Evolutionary conservation across 2,329 filamentous ascomycete genomes (phyloP).

Genomic region (Fusarium mexicanum): DNA sequence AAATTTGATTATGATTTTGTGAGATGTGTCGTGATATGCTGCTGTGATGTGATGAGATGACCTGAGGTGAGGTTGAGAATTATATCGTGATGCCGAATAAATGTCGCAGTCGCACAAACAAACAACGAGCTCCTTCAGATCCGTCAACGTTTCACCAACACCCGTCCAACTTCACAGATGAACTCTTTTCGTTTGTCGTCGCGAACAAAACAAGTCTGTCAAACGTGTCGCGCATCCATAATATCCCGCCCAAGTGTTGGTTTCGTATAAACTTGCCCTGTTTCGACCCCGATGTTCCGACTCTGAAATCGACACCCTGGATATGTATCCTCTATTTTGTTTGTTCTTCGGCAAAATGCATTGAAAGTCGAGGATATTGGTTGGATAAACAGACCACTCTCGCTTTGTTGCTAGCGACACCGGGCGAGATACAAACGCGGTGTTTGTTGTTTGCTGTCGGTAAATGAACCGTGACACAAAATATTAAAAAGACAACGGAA

Average conservation of each 20-base stretch:
- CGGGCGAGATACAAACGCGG: not conserved
- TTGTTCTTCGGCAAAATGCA: not conserved
- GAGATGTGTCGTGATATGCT: not conserved
- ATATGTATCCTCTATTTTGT: not conserved
- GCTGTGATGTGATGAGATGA: not conserved
- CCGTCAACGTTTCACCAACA: not conserved
- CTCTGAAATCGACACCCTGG: not conserved
- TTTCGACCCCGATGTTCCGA: not conserved
- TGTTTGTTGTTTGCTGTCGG: not conserved
- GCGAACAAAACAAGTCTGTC: not conserved
- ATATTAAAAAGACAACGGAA: not conserved
- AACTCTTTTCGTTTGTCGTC: not conserved
- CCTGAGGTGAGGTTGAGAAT: not conserved
- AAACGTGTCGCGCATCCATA: conserved; percentile 1
- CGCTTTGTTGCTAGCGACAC: not conserved
- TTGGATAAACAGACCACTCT: not conserved
- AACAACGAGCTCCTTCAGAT: not conserved
- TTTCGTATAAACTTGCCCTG: conserved; percentile 4
- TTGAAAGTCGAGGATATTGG: not conserved
- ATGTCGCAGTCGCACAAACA: not conserved
- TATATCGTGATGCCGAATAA: not conserved
- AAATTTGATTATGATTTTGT: not conserved
- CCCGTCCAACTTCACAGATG: not conserved
- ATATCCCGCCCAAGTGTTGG: conserved; percentile 1
- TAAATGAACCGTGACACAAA: not conserved